Base-by-base conservation (phyloP, 208 protist genomes). In the Trypanosoma platydactyli region DNA sequence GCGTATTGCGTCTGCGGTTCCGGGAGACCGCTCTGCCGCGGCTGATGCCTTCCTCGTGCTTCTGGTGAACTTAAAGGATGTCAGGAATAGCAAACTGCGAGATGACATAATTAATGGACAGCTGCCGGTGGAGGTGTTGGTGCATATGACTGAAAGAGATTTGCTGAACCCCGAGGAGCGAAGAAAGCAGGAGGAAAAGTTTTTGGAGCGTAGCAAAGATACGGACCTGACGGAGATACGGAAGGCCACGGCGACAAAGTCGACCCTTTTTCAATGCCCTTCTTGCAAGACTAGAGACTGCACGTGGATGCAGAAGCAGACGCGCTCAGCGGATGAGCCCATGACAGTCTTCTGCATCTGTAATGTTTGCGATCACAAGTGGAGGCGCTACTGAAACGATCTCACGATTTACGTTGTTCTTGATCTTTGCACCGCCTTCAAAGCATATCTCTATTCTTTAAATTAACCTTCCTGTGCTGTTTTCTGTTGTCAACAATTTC, bases 331-430 rank as follows among this genome's bases (percentile, higher is more conserved):
- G 1, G 98, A 99, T 92, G 98, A 99, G 79, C 98, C 98, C 16
- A 98, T 98, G 92, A 99, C 98, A 15, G 89, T 93, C 1, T 99
- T 99, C 68, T 98, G 97, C 63, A 80, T 79, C 22, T 99, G 98
- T 76, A 89, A 92, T 59, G 71, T 87, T 52, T 99, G 98, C 73
- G 83, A 82, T 6, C 76, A 83, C 25, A 77, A 79, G 49, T 96
- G 87, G 87, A 81, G 76, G 25, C 65, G 77, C 24, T 90, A 84
- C 48, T 92, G 68, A 83, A 25, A 5, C 20, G 20, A 45, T 18
- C 20, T 27, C 48, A 46, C 29, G 4, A 41, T 9, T 12, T 11
- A 15, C 20, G 5, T 9, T 9, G 5, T 3, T 38, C 33, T 38
- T 11, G 3, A 38, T 38, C 9, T 38, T 38, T 38, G n/a, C n/a